phyloP scores from a whole-genome alignment of 495 filamentous ascomycete species.

The Chaetomium fimeti region DNA sequence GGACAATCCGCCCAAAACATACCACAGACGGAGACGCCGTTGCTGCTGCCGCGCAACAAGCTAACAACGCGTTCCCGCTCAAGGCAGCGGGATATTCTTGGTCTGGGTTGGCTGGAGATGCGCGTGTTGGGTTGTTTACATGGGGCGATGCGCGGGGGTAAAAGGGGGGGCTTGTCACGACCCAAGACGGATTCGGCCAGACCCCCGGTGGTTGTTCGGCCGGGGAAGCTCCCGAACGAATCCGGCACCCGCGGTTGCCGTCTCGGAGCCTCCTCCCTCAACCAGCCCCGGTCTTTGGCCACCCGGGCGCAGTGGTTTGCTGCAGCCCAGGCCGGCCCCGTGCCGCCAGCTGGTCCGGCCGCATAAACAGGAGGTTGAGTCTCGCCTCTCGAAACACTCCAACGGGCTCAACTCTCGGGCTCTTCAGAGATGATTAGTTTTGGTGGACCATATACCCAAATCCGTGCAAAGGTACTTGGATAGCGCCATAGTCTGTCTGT shows the following conservation, averaged over 20 bases:
- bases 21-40: not conserved
- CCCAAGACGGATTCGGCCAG: constrained; percentile 1
- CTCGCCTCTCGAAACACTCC: not conserved
- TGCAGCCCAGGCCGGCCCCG: not conserved
- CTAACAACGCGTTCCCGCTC: constrained; percentile 7
- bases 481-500: not conserved
- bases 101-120: constrained; percentile 2
- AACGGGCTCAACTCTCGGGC: not conserved
- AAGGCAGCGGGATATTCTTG: constrained; percentile 10
- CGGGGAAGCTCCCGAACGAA: constrained; percentile 6
- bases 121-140: not conserved
- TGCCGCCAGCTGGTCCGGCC: not conserved
- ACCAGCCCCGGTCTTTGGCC: not conserved
- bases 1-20: constrained; percentile 11
- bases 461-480: not conserved
- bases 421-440: not conserved
- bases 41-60: constrained; percentile 9
- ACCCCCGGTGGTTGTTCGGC: not conserved
- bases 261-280: not conserved
- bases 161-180: not conserved
- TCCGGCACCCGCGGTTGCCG: constrained; percentile 5
- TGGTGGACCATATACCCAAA: not conserved
- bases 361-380: not conserved
- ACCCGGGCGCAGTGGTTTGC: not conserved
- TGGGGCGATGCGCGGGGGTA: not conserved